Base-by-base conservation (phyloP, 2,329 filamentous ascomycete genomes). In the Dryadomyces quercus-mongolicae region DNA sequence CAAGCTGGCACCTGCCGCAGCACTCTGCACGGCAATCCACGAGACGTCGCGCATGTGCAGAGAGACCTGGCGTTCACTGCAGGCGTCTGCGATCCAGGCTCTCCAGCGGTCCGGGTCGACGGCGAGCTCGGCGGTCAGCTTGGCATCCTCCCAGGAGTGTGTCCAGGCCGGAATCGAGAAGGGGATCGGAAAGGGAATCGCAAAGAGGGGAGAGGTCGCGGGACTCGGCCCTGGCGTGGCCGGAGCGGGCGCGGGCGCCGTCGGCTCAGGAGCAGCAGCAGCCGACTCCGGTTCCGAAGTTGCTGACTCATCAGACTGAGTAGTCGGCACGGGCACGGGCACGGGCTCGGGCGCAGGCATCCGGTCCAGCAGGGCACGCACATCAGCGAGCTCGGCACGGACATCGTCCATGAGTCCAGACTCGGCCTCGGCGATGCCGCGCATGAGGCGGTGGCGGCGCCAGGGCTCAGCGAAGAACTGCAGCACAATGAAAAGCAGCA, bases 391-490 rank as follows among this genome's bases (percentile, higher is more conserved):
- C 62, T 76, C 70, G 42, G 62, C 62, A 54, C 71, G 66, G 10
- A 79, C 72, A 48, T 76, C 71, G 43, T 80, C 72, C 51, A 79
- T 64, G 25, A 73, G 67, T 16, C 68, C 77, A 70, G 85, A 82
- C 66, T 88, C 85, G 63, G 88, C 85, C 62, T 88, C 85, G 60
- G 89, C 86, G 62, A 93, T 88, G 22, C 86, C 91, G 61, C 78
- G 81, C 55, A 97, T 88, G 58, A 98, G 78, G 62, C 89, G 76
- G 64, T 74, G 77, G 62, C 93, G 76, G 61, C 90, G 82, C 89
- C 92, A 97, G 4, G 93, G 93, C 75, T 98, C 92, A 57, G 95
- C 85, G 20, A 93, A 82, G 61, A 95, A 84, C 70, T 96, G 85
- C 62, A 94, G 83, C 18, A 91, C 77, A 53, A 98, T 70, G 65